Percentiles rank a stretch among this genome's conserved stretches.
phyloP scores from a whole-genome alignment of 495 filamentous ascomycete species.

The Cercophora samala region DNA sequence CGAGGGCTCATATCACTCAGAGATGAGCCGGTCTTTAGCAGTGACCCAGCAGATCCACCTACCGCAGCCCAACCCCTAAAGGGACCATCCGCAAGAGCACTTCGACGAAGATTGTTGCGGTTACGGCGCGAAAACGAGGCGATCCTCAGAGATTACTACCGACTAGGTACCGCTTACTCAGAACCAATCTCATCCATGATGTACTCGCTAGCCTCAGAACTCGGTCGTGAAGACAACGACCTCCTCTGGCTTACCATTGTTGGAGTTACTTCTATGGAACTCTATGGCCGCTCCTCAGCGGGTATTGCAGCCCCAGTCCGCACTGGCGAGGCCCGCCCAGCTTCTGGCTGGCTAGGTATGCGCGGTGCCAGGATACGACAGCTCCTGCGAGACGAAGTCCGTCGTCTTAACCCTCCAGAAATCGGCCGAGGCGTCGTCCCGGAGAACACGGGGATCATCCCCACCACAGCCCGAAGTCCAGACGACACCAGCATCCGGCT shows the following conservation, averaged over 20 bases:
- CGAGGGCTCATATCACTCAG: slow-evolving; percentile 48
- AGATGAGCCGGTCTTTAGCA: slow-evolving; percentile 41
- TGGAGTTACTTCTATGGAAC: slow-evolving; percentile 84
- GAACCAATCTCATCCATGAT: slow-evolving; percentile 92
- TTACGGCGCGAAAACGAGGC: slow-evolving; percentile 73
- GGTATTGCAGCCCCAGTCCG: slow-evolving; percentile 72
- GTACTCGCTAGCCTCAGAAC: slow-evolving; percentile 90
- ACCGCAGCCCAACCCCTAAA: slow-evolving; percentile 57
- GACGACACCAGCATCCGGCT: slow-evolving; percentile 90
- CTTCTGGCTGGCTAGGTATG: slow-evolving; percentile 72
- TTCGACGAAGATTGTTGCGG: slow-evolving; percentile 69
- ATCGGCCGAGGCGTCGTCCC: slow-evolving; percentile 47
- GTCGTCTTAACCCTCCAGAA: slow-evolving; percentile 85
- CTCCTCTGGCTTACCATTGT: slow-evolving; percentile 92
- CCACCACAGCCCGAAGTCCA: slow-evolving; percentile 80
- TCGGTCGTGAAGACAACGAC: slow-evolving; percentile 95
- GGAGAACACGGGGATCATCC: slow-evolving; percentile 73
- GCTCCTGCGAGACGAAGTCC: slow-evolving; percentile 87
- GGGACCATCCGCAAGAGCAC: slow-evolving; percentile 60
- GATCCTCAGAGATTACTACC: slow-evolving; percentile 74
- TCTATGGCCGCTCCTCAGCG: slow-evolving; percentile 80
- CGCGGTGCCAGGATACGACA: slow-evolving; percentile 80
- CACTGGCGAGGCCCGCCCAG: slow-evolving; percentile 49
- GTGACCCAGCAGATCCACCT: slow-evolving; percentile 45
- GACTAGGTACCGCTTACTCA: slow-evolving; percentile 81